A percentile compares a stretch with the other conserved stretches of the same genome.
phyloP scores from a whole-genome alignment of 768 basidiomycete species.

The Ramaria sp. region DNA sequence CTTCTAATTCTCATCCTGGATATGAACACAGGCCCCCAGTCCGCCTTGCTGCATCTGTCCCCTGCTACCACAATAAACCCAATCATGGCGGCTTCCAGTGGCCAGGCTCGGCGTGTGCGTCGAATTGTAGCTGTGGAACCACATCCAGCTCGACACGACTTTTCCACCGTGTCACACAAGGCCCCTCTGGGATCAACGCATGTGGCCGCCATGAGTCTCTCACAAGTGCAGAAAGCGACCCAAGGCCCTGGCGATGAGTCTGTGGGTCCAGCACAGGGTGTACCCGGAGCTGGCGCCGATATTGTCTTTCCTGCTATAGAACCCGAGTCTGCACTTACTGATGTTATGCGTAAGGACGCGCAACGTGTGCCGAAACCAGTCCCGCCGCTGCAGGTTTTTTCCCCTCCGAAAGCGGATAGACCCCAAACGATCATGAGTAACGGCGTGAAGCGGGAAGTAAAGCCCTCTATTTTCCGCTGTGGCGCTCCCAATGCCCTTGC shows the following conservation, averaged over 20 bases:
- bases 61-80: too few relatives aligned
- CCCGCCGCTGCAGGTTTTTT: not conserved
- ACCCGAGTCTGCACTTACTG: too few relatives aligned
- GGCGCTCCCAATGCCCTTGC: not conserved
- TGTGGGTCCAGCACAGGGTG: too few relatives aligned
- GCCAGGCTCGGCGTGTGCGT: slow-evolving; percentile 3
- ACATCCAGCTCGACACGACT: not conserved
- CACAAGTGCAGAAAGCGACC: not conserved
- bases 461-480: slow-evolving; percentile 5
- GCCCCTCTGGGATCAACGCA: not conserved
- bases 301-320: not conserved
- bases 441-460: not conserved
- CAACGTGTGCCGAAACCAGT: slow-evolving; percentile 6
- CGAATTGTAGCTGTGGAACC: slow-evolving; percentile 1
- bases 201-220: too few relatives aligned
- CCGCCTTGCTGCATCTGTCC: not conserved
- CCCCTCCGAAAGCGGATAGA: not conserved
- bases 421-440: not conserved
- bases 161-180: not conserved
- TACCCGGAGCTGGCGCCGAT: not conserved
- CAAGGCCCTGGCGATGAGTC: not conserved
- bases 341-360: not conserved
- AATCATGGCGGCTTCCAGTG: not conserved
- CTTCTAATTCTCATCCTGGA: not conserved
- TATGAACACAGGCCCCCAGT: slow-evolving; percentile 1